Evolutionary conservation across 169 alveolate genomes (phyloP), one percentile per base, ranked within the genome.

Genomic region (Eimeria zaria): DNA sequence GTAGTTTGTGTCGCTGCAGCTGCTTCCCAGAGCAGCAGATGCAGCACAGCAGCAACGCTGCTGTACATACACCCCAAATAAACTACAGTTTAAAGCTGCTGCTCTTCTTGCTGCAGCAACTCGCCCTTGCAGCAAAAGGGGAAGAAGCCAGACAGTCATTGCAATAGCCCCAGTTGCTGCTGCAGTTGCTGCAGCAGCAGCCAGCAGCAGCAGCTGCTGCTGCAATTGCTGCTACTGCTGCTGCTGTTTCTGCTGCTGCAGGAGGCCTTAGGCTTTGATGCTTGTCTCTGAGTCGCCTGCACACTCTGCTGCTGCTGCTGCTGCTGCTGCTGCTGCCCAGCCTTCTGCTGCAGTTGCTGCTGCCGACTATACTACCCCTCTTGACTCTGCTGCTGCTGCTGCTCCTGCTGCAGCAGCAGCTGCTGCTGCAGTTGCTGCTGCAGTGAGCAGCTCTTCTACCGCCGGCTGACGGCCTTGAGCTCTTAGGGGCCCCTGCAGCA

Each of bases 351-450:
- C 88, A 14, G 62, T 8, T 33, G 88, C 88, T 41, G 88, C 88
- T 76, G 88, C 88, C 41, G 88, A 58, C 69, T 22, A 18, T 6
- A 0, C 30, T 60, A 22, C 69, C 20, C 9, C 69, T 60, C 30
- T 6, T 60, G 30, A 14, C 33, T 60, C 69, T 14, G 88, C 88
- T 39, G 88, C 88, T 36, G 60, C 64, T 48, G 39, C 53, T 51
- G 71, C 51, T 7, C 41, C 91, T 51, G 74, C 51, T 22, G 69
- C 58, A 83, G 73, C 69, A 83, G 91, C 89, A 22, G 73, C 90
- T 1, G 90, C 73, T 12, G 90, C 71, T 27, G 90, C 90, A 22
- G 90, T 64, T 48, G 90, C 90, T 51, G 74, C 71, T 48, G 73
- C 69, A 20, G 69, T 9, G 62, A 51, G 0, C 22, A 51, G 30